phyloP scores from a whole-genome alignment of 129 eudicot genomes.

The Heracleum sosnowskyi region DNA sequence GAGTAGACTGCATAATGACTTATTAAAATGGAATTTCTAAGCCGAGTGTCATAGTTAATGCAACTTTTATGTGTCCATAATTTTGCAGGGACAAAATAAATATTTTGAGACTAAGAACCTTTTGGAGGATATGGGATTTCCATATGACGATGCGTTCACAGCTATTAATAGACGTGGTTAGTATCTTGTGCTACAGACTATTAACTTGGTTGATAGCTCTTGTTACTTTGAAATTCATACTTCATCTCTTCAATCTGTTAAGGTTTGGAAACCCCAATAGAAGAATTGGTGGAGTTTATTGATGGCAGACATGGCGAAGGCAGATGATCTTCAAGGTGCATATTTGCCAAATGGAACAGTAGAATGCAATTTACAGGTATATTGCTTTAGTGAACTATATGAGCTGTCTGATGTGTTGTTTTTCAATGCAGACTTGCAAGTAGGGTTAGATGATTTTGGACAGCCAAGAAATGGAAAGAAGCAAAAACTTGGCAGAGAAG shows the following conservation, averaged over 20 bases:
- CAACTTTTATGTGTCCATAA: not conserved
- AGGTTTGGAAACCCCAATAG: constrained; percentile 62
- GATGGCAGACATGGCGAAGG: constrained; percentile 74
- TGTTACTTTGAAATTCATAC: not conserved
- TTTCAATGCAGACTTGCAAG: constrained; percentile 1
- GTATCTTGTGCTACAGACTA: constrained; percentile 11
- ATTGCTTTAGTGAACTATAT: not conserved
- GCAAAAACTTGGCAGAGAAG: constrained; percentile 37
- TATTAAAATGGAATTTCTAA: not conserved
- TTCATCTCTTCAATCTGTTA: constrained; percentile 9
- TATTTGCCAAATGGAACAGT: constrained; percentile 11
- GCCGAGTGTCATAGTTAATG: not conserved
- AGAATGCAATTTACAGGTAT: constrained; percentile 29
- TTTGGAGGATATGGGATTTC: constrained; percentile 61
- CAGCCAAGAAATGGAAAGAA: constrained; percentile 50
- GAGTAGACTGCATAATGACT: not conserved
- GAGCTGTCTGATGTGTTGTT: not conserved
- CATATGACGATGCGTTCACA: constrained; percentile 48
- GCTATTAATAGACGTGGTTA: constrained; percentile 87
- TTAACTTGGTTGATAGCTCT: not conserved
- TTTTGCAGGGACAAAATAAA: not conserved
- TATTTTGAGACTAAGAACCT: not conserved
- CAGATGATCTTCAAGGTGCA: constrained; percentile 30
- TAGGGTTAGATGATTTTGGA: constrained; percentile 3
- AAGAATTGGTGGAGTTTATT: constrained; percentile 58